Evolutionary conservation across 2,329 filamentous ascomycete species (phyloP).

Genomic region (Colletotrichum simmondsii): DNA sequence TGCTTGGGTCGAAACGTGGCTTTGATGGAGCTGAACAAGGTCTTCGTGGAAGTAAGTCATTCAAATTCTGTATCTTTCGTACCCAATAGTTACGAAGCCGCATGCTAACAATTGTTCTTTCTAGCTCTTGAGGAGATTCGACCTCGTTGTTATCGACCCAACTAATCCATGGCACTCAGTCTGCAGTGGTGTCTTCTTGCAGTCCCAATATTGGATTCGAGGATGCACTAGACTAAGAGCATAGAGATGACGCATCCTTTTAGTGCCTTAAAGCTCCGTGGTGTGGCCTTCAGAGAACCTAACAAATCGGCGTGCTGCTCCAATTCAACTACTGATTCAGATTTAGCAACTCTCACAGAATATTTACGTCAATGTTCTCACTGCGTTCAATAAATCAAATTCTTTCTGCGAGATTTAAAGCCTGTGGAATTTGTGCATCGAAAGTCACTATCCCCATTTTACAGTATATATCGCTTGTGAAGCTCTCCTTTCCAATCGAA

Average conservation of each 20-base stretch:
- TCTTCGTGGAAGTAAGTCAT: constrained; percentile 44
- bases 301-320: not conserved
- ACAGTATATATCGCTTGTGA: too few species aligned
- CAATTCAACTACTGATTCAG: not conserved
- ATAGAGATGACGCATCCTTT: not conserved
- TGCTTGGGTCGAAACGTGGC: constrained; percentile 53
- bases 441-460: too few species aligned
- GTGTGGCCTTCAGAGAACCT: not conserved
- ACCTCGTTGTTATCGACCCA: constrained; percentile 43
- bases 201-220: constrained; percentile 4
- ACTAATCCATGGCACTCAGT: constrained; percentile 41
- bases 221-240: not conserved
- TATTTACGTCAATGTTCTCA: too few species aligned
- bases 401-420: too few species aligned
- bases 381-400: too few species aligned
- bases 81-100: not conserved
- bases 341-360: too few species aligned
- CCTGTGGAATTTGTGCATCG: too few species aligned
- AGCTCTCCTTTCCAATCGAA: too few species aligned
- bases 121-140: constrained; percentile 43
- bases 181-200: not conserved
- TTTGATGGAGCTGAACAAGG: constrained; percentile 47
- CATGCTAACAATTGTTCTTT: not conserved
- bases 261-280: not conserved
- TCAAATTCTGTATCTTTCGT: not conserved